Percentiles rank a stretch among this genome's conserved stretches.
Evolutionary conservation across 139 green algal species (phyloP).

Genomic region (Auxenochlorella pyrenoidosa): DNA sequence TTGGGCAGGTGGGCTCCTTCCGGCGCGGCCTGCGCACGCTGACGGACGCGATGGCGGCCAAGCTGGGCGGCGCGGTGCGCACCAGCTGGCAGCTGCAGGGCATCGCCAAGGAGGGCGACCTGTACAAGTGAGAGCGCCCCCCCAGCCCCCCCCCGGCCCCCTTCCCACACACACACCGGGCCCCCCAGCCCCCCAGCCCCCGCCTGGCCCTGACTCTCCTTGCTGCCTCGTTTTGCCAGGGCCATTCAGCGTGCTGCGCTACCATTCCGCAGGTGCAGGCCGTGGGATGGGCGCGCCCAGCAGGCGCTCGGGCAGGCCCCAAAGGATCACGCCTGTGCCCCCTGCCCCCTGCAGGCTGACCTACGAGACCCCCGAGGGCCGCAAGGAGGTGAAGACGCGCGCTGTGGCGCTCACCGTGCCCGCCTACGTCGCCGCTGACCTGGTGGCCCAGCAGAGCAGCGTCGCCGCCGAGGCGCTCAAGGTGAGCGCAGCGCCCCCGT

Average conservation of each 20-base stretch:
- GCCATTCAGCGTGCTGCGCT: no score
- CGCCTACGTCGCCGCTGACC: slow-evolving; percentile 87
- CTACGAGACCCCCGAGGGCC: slow-evolving; percentile 93
- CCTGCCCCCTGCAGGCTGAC: slow-evolving; percentile 49
- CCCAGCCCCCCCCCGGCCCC: no score
- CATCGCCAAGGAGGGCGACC: slow-evolving; percentile 67
- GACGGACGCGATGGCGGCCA: slow-evolving; percentile 87
- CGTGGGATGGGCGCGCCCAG: no score
- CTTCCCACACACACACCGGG: neutral
- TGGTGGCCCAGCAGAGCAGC: slow-evolving; percentile 62
- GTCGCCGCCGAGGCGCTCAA: slow-evolving; percentile 72
- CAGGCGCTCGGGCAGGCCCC: no score
- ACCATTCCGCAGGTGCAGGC: no score
- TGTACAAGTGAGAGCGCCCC: slow-evolving; percentile 47
- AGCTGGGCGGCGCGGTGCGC: slow-evolving; percentile 66
- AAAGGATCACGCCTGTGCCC: no score
- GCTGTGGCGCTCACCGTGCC: slow-evolving; percentile 91
- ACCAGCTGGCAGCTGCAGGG: slow-evolving; percentile 89
- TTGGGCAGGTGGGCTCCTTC: slow-evolving; percentile 94
- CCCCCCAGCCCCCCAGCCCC: no score
- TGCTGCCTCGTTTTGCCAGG: no score
- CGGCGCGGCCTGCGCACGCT: slow-evolving; percentile 88
- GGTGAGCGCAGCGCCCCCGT: neutral
- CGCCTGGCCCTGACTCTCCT: no score
- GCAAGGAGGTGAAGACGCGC: slow-evolving; percentile 48